Evolutionary conservation across 305 asterid species (phyloP).

Genomic region (Fraxinus sp.): DNA sequence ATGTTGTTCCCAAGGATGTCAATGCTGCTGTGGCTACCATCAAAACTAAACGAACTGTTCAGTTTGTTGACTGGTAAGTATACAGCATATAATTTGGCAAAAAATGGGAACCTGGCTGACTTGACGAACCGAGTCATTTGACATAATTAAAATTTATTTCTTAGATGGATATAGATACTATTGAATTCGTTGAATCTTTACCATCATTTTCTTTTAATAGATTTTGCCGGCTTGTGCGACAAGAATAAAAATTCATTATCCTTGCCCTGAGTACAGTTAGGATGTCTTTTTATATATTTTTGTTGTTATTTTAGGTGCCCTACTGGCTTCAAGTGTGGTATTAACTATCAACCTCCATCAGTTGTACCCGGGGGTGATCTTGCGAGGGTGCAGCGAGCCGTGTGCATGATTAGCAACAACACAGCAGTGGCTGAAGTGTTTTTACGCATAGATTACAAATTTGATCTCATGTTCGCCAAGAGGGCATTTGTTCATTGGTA

Average conservation of each 20-base stretch:
- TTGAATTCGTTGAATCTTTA: background rate
- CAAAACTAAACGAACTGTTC: slow-evolving; percentile 51
- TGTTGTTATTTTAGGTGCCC: slow-evolving; percentile 46
- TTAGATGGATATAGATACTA: background rate
- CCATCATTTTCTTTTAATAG: background rate
- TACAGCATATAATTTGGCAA: background rate
- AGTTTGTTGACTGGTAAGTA: slow-evolving; percentile 52
- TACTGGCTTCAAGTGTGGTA: slow-evolving; percentile 69
- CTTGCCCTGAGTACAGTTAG: background rate
- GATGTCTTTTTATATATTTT: background rate
- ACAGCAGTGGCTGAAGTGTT: slow-evolving; percentile 69
- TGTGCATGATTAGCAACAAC: slow-evolving; percentile 74
- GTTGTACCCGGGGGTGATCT: slow-evolving; percentile 68
- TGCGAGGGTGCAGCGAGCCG: slow-evolving; percentile 61
- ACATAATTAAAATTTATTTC: background rate
- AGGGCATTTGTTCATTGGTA: slow-evolving; percentile 75
- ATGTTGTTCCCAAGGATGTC: slow-evolving; percentile 60
- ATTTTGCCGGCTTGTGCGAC: background rate
- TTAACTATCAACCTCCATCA: slow-evolving; percentile 66
- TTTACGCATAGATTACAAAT: slow-evolving; percentile 62
- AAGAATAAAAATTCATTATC: background rate
- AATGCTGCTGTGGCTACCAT: slow-evolving; percentile 61
- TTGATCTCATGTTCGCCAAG: slow-evolving; percentile 65
- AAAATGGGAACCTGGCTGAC: background rate
- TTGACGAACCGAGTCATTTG: background rate